A percentile compares a stretch with the other conserved stretches of the same genome.
phyloP scores from a whole-genome alignment of 768 basidiomycete species.

The Boletus eberwhitei region DNA sequence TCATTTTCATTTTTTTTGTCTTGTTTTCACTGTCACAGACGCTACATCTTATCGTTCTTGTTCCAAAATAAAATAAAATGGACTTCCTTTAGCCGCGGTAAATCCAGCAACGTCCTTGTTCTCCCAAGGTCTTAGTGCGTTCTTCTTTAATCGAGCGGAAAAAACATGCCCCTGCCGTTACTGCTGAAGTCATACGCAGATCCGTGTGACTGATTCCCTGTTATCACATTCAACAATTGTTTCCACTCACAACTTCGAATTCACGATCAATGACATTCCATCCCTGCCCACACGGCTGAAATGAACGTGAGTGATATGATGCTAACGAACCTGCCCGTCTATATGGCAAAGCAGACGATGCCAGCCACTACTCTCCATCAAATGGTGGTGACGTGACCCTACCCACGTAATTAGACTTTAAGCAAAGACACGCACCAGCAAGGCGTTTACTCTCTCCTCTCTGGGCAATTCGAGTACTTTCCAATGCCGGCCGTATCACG shows the following conservation, averaged over 20 bases:
- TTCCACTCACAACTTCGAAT: slow-evolving; percentile 16
- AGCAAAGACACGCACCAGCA: slow-evolving; percentile 32
- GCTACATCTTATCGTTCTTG: slow-evolving; percentile 18
- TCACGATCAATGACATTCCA: slow-evolving; percentile 23
- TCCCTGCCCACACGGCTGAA: slow-evolving; percentile 8
- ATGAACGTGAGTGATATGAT: slow-evolving; percentile 17
- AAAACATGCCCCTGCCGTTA: slow-evolving; percentile 21
- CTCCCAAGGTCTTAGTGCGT: slow-evolving; percentile 27
- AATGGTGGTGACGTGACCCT: slow-evolving; percentile 31
- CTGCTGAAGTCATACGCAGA: slow-evolving; percentile 31
- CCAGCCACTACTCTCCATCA: slow-evolving; percentile 19
- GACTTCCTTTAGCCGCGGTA: slow-evolving; percentile 1
- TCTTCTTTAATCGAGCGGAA: slow-evolving; percentile 15
- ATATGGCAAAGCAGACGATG: slow-evolving; percentile 13
- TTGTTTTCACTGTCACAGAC: slow-evolving; percentile 9
- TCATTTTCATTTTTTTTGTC: slow-evolving; percentile 12
- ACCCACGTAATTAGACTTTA: slow-evolving; percentile 38
- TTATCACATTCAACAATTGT: slow-evolving; percentile 16
- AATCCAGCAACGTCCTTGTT: slow-evolving; percentile 7
- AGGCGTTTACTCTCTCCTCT: slow-evolving; percentile 18
- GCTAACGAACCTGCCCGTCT: slow-evolving; percentile 12
- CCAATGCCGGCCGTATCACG: slow-evolving; percentile 18
- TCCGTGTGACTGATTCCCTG: slow-evolving; percentile 28
- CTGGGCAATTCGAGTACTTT: slow-evolving; percentile 19
- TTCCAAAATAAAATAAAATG: neutral